Base-by-base conservation (phyloP, 306 rosid species). In the Spatholobus suberectus region DNA sequence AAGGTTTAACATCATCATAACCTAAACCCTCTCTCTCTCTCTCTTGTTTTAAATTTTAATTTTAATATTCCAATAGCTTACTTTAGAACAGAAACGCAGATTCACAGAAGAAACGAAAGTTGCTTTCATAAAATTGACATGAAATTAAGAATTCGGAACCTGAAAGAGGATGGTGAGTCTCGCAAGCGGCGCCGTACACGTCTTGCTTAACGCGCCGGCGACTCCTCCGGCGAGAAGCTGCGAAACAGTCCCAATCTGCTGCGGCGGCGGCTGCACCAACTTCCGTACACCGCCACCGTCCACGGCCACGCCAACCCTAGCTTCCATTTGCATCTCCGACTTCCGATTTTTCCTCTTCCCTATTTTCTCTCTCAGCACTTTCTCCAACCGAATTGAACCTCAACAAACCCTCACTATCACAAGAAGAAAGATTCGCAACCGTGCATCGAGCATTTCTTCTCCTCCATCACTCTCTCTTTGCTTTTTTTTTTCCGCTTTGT, bases 111-210 rank as follows among this genome's bases (percentile, higher is more conserved):
- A n/a, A 52, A 18, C 18, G n/a, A n/a, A 52, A 18, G 4, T 5
- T 51, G 14, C 29, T 5, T 61, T 27, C 27, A 23, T 2, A 20
- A 35, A 73, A 54, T 52, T 29, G 11, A 29, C 4, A 3, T n/a
- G 0, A 35, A 61, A 57, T 2, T 20, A 34, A 47, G 26, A 51
- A 20, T 18, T 67, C 4, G 65, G 6, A 80, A 96, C 99, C 99
- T 96, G 98, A 79, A 96, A 96, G 65, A 96, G 98, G 63, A 96
- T 96, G 6, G 99, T 96, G 24, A 96, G 93, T 18, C 99, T 90
- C 15, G 98, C 99, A 54, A 96, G 97, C 51, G 99, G 99, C 24
- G 99, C 99, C 43, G 99, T 96, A 68, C 98, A 96, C n/a, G 99
- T 94, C 85, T 96, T 96, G 81, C 93, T 86, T 8, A 96, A 84